These are phyloP conservation scores for Sordariomycetes sp. DNA, from an alignment of 2,329 filamentous ascomycete genomes.

Conservation along the genomic window DNA sequence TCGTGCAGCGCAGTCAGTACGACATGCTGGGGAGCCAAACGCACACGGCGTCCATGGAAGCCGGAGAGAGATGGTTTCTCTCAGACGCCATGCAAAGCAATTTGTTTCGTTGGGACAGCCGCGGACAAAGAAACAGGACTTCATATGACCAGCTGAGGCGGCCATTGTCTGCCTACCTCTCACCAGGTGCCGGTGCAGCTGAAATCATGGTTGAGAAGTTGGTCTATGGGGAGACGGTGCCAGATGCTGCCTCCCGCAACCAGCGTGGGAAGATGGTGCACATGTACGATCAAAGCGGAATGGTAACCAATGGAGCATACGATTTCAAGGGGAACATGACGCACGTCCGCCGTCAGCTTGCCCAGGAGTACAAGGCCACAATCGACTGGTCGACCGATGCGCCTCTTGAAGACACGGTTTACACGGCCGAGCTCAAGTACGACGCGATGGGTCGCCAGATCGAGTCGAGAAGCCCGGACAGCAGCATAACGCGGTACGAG, in stretches of 20 bases:
- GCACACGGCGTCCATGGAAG: neutral
- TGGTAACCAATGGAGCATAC: neutral
- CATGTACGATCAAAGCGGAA: neutral
- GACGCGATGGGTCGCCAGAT: neutral
- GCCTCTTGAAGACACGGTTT: neutral
- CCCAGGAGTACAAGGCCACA: neutral
- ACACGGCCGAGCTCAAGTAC: neutral
- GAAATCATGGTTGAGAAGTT: neutral
- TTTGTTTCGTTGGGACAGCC: neutral
- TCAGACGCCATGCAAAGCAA: neutral
- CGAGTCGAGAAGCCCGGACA: neutral
- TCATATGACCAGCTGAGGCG: neutral
- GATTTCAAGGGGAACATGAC: neutral
- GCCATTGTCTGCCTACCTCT: neutral
- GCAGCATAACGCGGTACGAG: neutral
- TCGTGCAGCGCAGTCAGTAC: neutral
- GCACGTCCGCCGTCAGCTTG: neutral
- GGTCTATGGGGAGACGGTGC: neutral
- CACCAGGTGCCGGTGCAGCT: neutral
- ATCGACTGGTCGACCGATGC: neutral
- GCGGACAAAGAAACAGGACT: neutral
- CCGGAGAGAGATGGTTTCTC: neutral
- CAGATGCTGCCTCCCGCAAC: neutral
- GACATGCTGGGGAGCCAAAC: neutral
- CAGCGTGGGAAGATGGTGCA: neutral